Conservation (phyloP, 1,284 basidiomycete species). For the Puccinia hordei region DNA sequence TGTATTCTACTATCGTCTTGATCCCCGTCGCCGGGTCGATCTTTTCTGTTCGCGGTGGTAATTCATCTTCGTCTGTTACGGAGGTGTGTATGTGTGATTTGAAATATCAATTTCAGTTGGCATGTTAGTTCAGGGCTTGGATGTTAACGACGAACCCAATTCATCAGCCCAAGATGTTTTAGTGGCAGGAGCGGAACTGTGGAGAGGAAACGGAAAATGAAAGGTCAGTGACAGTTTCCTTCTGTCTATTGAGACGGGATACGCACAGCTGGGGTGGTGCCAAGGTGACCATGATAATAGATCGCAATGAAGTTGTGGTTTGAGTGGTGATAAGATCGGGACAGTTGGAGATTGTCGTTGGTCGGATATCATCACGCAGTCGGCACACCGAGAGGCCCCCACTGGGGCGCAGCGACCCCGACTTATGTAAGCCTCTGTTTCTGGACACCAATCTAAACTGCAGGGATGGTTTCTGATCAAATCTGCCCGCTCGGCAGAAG, state of each 20-base stretch:
- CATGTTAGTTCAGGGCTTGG: neutral
- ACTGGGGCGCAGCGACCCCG: no score
- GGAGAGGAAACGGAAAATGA: neutral
- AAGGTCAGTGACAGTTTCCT: neutral
- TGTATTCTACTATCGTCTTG: constrained; percentile 79
- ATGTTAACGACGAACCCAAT: constrained; percentile 32
- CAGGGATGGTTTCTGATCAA: no score
- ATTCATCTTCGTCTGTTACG: constrained; percentile 37
- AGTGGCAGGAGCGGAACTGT: constrained; percentile 30
- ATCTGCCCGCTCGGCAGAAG: no score
- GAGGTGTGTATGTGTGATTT: no score
- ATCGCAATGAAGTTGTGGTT: no score
- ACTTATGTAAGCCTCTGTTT: no score
- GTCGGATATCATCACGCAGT: no score
- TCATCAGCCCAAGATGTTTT: constrained; percentile 50
- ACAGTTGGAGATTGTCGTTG: no score
- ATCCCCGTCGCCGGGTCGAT: constrained; percentile 65
- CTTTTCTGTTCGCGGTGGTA: constrained; percentile 27
- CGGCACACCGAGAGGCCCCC: no score
- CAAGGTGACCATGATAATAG: constrained; percentile 9
- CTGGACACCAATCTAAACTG: no score
- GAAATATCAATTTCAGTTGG: neutral
- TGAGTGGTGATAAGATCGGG: no score
- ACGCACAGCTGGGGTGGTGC: constrained; percentile 38
- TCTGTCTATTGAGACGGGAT: neutral